A percentile compares a stretch with the other conserved stretches of the same genome.
phyloP scores from a whole-genome alignment of 2,329 filamentous ascomycete genomes.

The Orbilia brochopaga region DNA sequence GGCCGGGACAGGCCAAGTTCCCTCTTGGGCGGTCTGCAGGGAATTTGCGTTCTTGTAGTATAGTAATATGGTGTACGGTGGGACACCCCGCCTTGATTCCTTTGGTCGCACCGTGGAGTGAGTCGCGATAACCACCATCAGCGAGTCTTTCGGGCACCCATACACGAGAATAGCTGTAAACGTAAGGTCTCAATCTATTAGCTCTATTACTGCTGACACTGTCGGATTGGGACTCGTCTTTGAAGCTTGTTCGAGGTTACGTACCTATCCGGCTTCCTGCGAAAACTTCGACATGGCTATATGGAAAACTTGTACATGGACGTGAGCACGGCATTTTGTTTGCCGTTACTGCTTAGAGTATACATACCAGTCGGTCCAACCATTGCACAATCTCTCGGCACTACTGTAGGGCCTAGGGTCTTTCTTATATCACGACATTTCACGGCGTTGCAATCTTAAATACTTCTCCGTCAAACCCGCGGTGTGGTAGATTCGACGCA shows the following conservation, averaged over 20 bases:
- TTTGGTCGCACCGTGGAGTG: background rate
- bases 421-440: conserved; percentile 35
- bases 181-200: conserved; percentile 16
- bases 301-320: no score
- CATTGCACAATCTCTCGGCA: conserved; percentile 47
- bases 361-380: conserved; percentile 18
- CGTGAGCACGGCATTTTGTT: no score
- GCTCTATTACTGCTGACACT: background rate
- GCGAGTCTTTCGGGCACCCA: conserved; percentile 5
- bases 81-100: conserved; percentile 46
- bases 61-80: conserved; percentile 44
- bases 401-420: no score
- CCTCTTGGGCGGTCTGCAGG: conserved; percentile 20
- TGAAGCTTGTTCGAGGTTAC: conserved; percentile 14
- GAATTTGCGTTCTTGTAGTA: no score
- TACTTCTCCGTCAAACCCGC: conserved; percentile 28
- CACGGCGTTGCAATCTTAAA: conserved; percentile 42
- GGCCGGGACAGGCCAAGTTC: conserved; percentile 48
- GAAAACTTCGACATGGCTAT: conserved; percentile 24
- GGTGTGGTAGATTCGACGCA: conserved; percentile 3
- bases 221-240: background rate
- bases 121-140: background rate
- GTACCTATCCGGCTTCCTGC: conserved; percentile 34
- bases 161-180: conserved; percentile 10
- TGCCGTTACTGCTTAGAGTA: no score